A percentile compares a stretch with the other conserved stretches of the same genome.
Conservation (phyloP, 192 early-diverging fungal species). For the Coemansia sp. region DNA sequence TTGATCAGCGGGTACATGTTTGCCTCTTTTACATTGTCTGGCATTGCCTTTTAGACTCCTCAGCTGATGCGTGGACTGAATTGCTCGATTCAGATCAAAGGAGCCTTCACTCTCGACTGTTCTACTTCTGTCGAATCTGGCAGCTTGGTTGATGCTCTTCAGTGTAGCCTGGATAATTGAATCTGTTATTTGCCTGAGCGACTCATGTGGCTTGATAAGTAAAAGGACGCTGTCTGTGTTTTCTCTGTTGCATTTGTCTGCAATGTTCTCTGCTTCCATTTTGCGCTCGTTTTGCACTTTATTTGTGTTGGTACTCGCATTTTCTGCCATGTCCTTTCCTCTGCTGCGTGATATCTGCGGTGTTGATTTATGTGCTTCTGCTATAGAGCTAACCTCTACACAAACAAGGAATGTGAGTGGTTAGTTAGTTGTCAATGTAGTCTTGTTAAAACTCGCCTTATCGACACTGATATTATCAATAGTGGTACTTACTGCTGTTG, state of each 20-base stretch:
- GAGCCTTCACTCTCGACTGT: neutral
- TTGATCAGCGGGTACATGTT: neutral
- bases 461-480: neutral
- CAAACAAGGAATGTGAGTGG: too few relatives aligned
- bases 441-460: neutral
- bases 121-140: neutral
- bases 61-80: neutral
- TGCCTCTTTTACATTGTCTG: neutral
- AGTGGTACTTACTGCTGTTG: neutral
- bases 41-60: neutral
- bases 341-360: neutral
- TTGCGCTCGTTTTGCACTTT: neutral
- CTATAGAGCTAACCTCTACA: neutral
- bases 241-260: neutral
- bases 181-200: neutral
- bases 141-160: neutral
- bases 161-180: neutral
- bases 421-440: neutral
- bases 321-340: neutral
- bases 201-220: neutral
- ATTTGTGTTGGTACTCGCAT: neutral
- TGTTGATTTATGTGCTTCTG: neutral
- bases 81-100: neutral
- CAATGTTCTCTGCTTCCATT: neutral
- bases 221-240: neutral